Conservation (phyloP, 2,329 filamentous ascomycete genomes). For the Penicillium sumatraense region DNA sequence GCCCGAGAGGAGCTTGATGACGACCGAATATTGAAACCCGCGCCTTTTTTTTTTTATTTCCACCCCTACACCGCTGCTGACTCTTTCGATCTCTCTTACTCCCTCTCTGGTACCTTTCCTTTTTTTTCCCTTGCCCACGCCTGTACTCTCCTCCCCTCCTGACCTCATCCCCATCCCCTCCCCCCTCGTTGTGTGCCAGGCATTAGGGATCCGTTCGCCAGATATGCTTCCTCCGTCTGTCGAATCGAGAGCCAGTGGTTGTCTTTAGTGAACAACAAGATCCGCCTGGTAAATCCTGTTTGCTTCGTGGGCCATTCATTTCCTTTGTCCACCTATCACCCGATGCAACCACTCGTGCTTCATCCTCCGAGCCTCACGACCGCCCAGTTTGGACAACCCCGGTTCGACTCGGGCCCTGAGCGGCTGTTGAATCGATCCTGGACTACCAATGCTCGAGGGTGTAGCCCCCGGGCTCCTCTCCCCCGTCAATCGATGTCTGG, state of each 20-base stretch:
- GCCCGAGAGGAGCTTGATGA: constrained; percentile 23
- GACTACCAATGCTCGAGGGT: constrained; percentile 43
- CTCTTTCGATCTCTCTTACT: constrained; percentile 2
- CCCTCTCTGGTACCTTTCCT: constrained; percentile 8
- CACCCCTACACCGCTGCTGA: constrained; percentile 19
- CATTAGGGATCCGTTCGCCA: constrained; percentile 21
- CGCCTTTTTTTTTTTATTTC: constrained; percentile 17
- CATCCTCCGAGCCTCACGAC: constrained; percentile 42
- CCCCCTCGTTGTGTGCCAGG: not conserved
- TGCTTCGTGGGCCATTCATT: constrained; percentile 20
- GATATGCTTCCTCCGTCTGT: constrained; percentile 36
- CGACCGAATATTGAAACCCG: constrained; percentile 30
- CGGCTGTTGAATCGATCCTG: constrained; percentile 40
- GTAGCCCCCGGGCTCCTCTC: constrained; percentile 44
- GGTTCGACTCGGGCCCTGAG: constrained; percentile 40
- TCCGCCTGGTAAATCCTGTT: constrained; percentile 12
- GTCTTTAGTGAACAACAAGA: constrained; percentile 28
- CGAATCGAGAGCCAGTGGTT: constrained; percentile 25
- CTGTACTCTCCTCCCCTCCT: constrained; percentile 8
- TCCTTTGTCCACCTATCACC: constrained; percentile 22
- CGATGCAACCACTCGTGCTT: constrained; percentile 49
- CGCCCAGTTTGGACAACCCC: constrained; percentile 41
- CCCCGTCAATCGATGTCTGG: constrained; percentile 50
- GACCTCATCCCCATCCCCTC: not conserved
- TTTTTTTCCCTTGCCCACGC: constrained; percentile 9